These are phyloP conservation scores for Erythrobasidium hasegawianum DNA, from an alignment of 1,284 basidiomycete species.

Conservation along the genomic window DNA sequence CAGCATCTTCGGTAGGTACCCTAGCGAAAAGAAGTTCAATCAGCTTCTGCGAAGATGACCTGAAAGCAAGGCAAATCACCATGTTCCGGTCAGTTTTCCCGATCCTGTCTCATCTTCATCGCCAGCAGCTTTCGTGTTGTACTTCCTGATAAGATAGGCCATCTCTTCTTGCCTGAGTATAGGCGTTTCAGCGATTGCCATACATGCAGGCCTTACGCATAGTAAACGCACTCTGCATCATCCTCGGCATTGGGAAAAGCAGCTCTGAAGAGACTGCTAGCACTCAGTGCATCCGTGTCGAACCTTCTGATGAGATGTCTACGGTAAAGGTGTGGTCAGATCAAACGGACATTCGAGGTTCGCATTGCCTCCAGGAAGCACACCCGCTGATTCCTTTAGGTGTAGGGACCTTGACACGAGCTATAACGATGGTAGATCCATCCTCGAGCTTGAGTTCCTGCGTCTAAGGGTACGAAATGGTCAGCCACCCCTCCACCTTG, in stretches of 20 bases:
- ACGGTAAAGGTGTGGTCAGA: conserved; percentile 6
- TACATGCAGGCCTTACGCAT: neutral
- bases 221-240: conserved; percentile 72
- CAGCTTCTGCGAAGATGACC: neutral
- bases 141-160: conserved; percentile 37
- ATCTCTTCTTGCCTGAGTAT: conserved; percentile 25
- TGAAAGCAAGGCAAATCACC: conserved; percentile 30
- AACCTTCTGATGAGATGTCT: conserved; percentile 76
- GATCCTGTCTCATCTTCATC: conserved; percentile 37
- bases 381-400: conserved; percentile 47
- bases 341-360: neutral
- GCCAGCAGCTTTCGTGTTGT: conserved; percentile 40
- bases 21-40: conserved; percentile 13
- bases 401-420: conserved; percentile 88
- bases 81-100: conserved; percentile 43
- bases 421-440: conserved; percentile 63
- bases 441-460: conserved; percentile 42
- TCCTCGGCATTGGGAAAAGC: conserved; percentile 84
- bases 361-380: neutral
- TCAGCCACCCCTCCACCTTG: neutral
- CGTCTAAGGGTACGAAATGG: conserved; percentile 19
- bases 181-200: neutral
- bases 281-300: conserved; percentile 90
- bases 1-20: conserved; percentile 40
- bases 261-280: conserved; percentile 96